Percentiles rank a stretch among this genome's conserved stretches.
Evolutionary conservation across 225 moss, liverwort and hornwort species (phyloP).

Genomic region (Lunularia cruciata): DNA sequence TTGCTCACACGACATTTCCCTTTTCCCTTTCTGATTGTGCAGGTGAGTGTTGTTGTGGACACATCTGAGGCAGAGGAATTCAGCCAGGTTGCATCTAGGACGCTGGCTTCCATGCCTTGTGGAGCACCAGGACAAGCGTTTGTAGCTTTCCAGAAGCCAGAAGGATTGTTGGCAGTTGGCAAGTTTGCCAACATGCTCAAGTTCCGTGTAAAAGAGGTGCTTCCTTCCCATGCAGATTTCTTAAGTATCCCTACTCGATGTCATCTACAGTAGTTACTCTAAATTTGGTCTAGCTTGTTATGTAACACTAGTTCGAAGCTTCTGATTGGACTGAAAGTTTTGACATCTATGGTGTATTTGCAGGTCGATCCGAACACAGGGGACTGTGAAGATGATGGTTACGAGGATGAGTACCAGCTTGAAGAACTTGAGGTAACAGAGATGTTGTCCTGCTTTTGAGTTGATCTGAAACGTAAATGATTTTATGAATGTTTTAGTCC

Average conservation of each 20-base stretch:
- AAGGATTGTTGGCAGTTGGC: conserved; percentile 54
- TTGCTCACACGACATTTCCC: neutral
- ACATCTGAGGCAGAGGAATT: conserved; percentile 62
- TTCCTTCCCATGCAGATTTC: neutral
- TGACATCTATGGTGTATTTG: conserved; percentile 14
- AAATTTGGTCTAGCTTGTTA: too few relatives aligned
- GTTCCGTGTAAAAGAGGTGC: conserved; percentile 75
- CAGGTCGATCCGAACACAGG: conserved; percentile 84
- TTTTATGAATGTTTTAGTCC: too few relatives aligned
- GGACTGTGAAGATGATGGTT: conserved; percentile 82
- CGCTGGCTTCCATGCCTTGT: conserved; percentile 72
- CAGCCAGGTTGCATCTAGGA: conserved; percentile 47
- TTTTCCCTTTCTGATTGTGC: conserved; percentile 9
- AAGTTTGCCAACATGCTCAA: conserved; percentile 74
- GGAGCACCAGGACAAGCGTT: conserved; percentile 77
- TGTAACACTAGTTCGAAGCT: too few relatives aligned
- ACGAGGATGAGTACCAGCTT: conserved; percentile 75
- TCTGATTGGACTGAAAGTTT: too few relatives aligned
- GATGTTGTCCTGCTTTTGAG: neutral
- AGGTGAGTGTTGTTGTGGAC: conserved; percentile 82
- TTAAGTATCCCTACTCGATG: conserved; percentile 1
- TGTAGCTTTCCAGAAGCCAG: conserved; percentile 68
- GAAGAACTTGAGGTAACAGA: conserved; percentile 73
- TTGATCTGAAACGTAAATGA: too few relatives aligned
- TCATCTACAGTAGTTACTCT: neutral